phyloP scores from a whole-genome alignment of 352 stramenopile genomes.

The Phytopythium delawarense region DNA sequence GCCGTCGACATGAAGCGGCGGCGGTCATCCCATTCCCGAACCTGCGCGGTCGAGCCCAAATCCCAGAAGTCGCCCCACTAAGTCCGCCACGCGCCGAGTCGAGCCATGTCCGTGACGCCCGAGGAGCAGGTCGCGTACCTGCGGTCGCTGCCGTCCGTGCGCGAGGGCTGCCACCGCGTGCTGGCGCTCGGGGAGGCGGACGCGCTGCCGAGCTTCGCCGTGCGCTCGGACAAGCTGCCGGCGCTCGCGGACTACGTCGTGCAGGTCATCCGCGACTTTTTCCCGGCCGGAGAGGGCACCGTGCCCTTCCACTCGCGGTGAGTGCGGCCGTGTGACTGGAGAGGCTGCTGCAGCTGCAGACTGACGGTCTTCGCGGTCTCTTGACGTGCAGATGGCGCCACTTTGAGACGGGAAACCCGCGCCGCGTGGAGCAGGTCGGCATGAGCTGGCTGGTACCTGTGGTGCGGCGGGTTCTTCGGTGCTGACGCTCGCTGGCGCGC shows the following conservation, averaged over 20 bases:
- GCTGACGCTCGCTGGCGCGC: neutral
- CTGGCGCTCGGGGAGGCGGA: conserved; percentile 42
- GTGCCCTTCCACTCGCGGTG: conserved; percentile 81
- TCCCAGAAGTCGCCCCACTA: neutral
- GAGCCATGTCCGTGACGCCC: neutral
- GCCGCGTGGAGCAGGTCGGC: conserved; percentile 40
- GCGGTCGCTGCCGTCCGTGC: conserved; percentile 66
- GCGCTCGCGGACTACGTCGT: conserved; percentile 72
- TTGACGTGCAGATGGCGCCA: conserved; percentile 39
- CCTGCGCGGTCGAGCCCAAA: neutral
- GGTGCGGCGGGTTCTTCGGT: neutral
- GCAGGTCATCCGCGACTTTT: conserved; percentile 47
- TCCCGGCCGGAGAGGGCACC: conserved; percentile 38
- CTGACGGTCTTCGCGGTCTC: neutral
- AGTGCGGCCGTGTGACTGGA: neutral
- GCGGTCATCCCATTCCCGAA: neutral
- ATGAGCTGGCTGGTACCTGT: no score
- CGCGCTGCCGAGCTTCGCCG: conserved; percentile 56
- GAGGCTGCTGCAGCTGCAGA: neutral
- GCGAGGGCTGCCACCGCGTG: conserved; percentile 64
- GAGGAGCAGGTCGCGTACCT: conserved; percentile 50
- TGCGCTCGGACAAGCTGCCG: conserved; percentile 51
- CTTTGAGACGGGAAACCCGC: conserved; percentile 74
- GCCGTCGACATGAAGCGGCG: neutral
- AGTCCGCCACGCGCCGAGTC: neutral